phyloP scores from a whole-genome alignment of 768 basidiomycete genomes.

The Arthromyces matolae region DNA sequence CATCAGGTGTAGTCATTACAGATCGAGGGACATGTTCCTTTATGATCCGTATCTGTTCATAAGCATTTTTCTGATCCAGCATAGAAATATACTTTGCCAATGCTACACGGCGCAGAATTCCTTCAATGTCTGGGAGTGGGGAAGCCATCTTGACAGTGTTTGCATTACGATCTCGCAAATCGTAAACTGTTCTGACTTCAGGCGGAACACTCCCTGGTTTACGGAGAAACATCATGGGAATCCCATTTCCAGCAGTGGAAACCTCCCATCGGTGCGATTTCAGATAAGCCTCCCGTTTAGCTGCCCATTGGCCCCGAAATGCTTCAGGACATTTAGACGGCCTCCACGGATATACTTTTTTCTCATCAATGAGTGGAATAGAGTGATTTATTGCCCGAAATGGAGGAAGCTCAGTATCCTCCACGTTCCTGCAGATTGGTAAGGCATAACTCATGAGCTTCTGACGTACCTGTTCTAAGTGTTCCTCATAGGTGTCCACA shows the following conservation, averaged over 20 bases:
- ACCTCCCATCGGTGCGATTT: neutral
- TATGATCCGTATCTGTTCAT: neutral
- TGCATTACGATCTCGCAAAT: neutral
- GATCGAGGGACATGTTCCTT: neutral
- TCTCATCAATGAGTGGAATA: too few species aligned
- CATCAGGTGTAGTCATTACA: constrained; percentile 7
- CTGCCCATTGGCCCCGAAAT: neutral
- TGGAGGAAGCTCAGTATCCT: neutral
- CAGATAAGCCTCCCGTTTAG: neutral
- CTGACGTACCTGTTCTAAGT: neutral
- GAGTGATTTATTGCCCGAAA: neutral
- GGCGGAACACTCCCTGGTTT: neutral
- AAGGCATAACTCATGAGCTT: neutral
- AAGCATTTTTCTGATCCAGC: neutral
- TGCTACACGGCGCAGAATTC: neutral
- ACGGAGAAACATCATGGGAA: neutral
- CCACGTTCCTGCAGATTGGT: neutral
- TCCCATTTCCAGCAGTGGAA: neutral
- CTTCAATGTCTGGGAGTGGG: too few species aligned
- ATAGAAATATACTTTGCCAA: neutral
- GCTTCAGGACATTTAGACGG: neutral
- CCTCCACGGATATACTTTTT: neutral
- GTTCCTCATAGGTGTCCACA: neutral
- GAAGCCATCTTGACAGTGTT: neutral
- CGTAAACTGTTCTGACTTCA: neutral